phyloP scores from a whole-genome alignment of 805 yeast genomes.

The Komagataella populi region DNA sequence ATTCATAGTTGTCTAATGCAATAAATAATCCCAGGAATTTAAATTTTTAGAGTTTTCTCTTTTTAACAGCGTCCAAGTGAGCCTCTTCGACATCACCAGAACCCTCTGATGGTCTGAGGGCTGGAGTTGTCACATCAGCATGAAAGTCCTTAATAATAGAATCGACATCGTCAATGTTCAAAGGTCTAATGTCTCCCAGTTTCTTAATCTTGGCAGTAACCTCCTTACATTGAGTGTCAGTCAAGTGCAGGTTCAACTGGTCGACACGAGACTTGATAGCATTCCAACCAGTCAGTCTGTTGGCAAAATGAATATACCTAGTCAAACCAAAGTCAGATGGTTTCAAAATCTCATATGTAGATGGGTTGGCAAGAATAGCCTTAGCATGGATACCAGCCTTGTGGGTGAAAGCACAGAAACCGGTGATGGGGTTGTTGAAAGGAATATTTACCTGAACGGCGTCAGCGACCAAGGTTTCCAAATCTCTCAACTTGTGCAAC shows the following conservation, averaged over 20 bases:
- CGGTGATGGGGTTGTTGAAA: conserved; percentile 96
- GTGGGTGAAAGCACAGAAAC: conserved; percentile 98
- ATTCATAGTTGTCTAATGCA: background rate
- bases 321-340: conserved; percentile 94
- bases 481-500: conserved; percentile 87
- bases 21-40: background rate
- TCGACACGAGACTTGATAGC: conserved; percentile 97
- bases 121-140: conserved; percentile 53
- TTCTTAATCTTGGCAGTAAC: conserved; percentile 87
- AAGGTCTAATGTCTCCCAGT: conserved; percentile 89
- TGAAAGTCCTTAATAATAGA: conserved; percentile 92
- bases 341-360: conserved; percentile 93
- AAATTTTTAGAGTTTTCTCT: conserved; percentile 15
- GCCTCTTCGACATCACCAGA: conserved; percentile 15
- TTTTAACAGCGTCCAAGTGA: conserved; percentile 16
- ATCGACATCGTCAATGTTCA: conserved; percentile 94
- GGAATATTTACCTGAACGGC: conserved; percentile 96
- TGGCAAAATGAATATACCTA: conserved; percentile 94
- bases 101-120: conserved; percentile 19
- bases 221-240: conserved; percentile 91
- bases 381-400: conserved; percentile 99
- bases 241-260: conserved; percentile 78
- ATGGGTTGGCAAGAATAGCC: conserved; percentile 96
- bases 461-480: conserved; percentile 92
- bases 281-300: conserved; percentile 97